phyloP scores from a whole-genome alignment of 169 alveolate species.

The Plasmodium coatneyi region DNA sequence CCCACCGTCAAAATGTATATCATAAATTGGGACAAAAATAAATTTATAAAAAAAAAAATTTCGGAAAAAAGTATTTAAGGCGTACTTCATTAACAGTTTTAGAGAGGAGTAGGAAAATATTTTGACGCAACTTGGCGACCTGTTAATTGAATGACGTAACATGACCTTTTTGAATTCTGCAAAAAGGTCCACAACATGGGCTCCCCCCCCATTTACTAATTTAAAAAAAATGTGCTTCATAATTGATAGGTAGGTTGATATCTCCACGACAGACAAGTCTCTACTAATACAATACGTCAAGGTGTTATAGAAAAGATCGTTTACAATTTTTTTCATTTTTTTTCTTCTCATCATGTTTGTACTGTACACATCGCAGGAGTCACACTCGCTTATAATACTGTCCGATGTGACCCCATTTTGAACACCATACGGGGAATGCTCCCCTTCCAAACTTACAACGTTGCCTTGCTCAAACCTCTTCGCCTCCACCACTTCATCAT shows the following conservation, averaged over 20 bases:
- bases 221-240: conserved; percentile 38
- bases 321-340: conserved; percentile 39
- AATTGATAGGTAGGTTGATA: conserved; percentile 51
- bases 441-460: not conserved
- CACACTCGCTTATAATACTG: not conserved
- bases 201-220: not conserved
- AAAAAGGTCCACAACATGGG: conserved; percentile 28
- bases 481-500: not conserved
- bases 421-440: not conserved
- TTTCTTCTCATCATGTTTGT: not conserved
- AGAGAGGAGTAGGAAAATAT: conserved; percentile 46
- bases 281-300: conserved; percentile 23
- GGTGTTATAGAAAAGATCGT: conserved; percentile 34
- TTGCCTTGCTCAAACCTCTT: not conserved
- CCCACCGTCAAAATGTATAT: conserved; percentile 10
- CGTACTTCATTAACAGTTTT: conserved; percentile 24
- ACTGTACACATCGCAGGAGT: not conserved
- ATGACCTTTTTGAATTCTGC: conserved; percentile 40
- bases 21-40: conserved; percentile 43
- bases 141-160: conserved; percentile 37
- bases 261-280: conserved; percentile 34
- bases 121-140: conserved; percentile 38
- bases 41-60: conserved; percentile 35
- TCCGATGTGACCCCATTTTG: not conserved
- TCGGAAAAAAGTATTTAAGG: conserved; percentile 32